phyloP scores from a whole-genome alignment of 768 basidiomycete genomes.

The Rhodotorula graminis region DNA sequence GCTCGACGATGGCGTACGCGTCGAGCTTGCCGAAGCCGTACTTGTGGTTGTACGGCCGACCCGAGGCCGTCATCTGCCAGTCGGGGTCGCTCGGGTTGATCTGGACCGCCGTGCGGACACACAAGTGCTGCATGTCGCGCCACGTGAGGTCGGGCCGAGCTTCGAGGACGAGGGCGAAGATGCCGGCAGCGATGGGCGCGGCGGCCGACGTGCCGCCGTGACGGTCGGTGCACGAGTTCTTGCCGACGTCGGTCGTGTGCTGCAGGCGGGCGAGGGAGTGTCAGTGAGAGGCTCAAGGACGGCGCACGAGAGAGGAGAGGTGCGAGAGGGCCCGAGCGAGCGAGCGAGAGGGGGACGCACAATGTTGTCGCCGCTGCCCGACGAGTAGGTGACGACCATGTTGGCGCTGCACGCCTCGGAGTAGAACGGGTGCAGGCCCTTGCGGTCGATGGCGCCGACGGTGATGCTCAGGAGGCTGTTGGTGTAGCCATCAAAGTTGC shows the following conservation, averaged over 20 bases:
- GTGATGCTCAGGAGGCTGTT: slow-evolving; percentile 96
- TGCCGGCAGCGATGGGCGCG: slow-evolving; percentile 91
- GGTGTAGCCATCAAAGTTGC: slow-evolving; percentile 99
- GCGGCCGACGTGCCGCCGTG: slow-evolving; percentile 98
- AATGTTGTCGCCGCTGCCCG: slow-evolving; percentile 87
- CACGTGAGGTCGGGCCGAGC: slow-evolving; percentile 89
- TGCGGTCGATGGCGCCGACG: slow-evolving; percentile 88
- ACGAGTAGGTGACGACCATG: slow-evolving; percentile 92
- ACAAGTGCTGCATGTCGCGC: slow-evolving; percentile 91
- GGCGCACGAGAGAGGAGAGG: neutral
- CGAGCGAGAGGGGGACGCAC: slow-evolving; percentile 53
- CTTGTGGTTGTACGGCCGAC: slow-evolving; percentile 75
- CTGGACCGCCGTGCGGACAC: slow-evolving; percentile 65
- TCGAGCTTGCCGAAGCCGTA: slow-evolving; percentile 91
- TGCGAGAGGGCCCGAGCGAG: neutral
- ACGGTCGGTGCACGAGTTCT: slow-evolving; percentile 67
- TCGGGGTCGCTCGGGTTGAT: slow-evolving; percentile 88
- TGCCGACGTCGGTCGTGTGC: slow-evolving; percentile 92
- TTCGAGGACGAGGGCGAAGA: slow-evolving; percentile 82
- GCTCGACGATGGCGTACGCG: slow-evolving; percentile 72
- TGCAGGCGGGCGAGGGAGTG: slow-evolving; percentile 45
- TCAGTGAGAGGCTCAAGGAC: neutral
- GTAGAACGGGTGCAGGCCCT: slow-evolving; percentile 90
- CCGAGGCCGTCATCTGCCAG: slow-evolving; percentile 77
- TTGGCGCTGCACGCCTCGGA: slow-evolving; percentile 98